Conservation (phyloP, 768 basidiomycete genomes). For the Punctularia strigosozonata region DNA sequence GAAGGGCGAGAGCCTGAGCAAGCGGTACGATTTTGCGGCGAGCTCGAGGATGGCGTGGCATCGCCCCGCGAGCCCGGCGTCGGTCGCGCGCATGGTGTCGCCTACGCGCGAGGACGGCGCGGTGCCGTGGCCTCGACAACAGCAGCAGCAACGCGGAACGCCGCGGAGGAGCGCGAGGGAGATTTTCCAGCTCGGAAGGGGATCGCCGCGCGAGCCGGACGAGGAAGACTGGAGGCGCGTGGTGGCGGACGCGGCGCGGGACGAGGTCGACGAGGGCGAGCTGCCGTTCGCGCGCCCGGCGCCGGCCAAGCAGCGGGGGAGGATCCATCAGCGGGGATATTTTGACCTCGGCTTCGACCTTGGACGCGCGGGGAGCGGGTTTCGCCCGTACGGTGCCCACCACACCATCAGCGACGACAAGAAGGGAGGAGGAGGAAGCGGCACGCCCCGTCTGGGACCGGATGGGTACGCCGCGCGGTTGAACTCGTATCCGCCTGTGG, state of each 20-base stretch:
- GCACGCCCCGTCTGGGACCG: too few relatives aligned
- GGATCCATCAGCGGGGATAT: constrained; percentile 51
- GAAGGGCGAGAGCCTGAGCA: constrained; percentile 29
- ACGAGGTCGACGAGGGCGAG: constrained; percentile 9
- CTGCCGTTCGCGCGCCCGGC: constrained; percentile 9
- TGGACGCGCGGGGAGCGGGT: too few relatives aligned
- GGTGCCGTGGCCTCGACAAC: too few relatives aligned
- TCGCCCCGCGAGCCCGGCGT: constrained; percentile 11
- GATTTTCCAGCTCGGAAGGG: neutral
- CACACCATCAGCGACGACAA: too few relatives aligned
- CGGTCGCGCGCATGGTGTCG: constrained; percentile 17
- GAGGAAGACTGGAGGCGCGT: constrained; percentile 13
- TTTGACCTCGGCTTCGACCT: constrained; percentile 32
- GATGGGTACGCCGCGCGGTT: too few relatives aligned
- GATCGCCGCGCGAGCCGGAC: constrained; percentile 10
- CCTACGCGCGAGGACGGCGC: too few relatives aligned
- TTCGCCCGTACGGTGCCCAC: too few relatives aligned
- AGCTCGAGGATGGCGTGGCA: constrained; percentile 41
- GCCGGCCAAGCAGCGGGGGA: constrained; percentile 9
- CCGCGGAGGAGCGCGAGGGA: too few relatives aligned
- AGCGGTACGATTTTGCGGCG: constrained; percentile 46
- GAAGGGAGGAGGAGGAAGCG: too few relatives aligned
- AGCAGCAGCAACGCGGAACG: too few relatives aligned
- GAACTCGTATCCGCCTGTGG: too few relatives aligned
- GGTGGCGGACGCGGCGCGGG: neutral